These are phyloP conservation scores for Buxus sempervirens DNA, from an alignment of 164 flowering plant species.

Conservation along the genomic window DNA sequence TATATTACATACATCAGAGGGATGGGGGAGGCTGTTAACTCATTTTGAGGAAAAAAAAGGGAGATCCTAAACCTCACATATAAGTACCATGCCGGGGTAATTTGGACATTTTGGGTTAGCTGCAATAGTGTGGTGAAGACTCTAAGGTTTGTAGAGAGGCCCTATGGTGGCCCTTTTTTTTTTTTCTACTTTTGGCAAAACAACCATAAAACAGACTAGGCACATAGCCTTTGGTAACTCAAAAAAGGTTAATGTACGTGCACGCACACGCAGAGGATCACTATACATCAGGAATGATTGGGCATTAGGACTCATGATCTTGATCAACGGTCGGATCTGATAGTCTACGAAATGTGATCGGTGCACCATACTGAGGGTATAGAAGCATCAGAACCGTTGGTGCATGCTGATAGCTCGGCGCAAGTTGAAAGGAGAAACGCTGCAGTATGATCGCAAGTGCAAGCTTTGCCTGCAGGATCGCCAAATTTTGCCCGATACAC, in stretches of 20 bases:
- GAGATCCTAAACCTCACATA: conserved; percentile 16
- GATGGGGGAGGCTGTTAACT: conserved; percentile 6
- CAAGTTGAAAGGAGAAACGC: conserved; percentile 56
- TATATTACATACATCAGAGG: conserved; percentile 29
- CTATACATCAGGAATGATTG: not conserved
- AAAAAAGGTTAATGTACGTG: not conserved
- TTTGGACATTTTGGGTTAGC: conserved; percentile 16
- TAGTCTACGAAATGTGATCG: conserved; percentile 47
- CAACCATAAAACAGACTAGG: not conserved
- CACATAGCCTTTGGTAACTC: conserved; percentile 6
- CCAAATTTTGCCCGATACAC: conserved; percentile 89
- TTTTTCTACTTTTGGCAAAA: not conserved
- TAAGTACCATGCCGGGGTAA: conserved; percentile 17
- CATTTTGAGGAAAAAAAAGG: conserved; percentile 8
- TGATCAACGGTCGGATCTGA: conserved; percentile 5
- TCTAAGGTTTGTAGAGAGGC: not conserved
- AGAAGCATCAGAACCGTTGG: conserved; percentile 86
- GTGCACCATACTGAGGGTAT: conserved; percentile 90
- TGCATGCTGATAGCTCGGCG: conserved; percentile 75
- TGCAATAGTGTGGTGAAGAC: not conserved
- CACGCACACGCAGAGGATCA: not conserved
- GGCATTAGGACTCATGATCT: conserved; percentile 20
- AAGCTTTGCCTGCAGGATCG: conserved; percentile 71
- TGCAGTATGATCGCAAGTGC: conserved; percentile 60
- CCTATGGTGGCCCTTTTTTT: not conserved